phyloP scores from a whole-genome alignment of 1,139 yeast genomes.

The Groenewaldozyma auringiensis region DNA sequence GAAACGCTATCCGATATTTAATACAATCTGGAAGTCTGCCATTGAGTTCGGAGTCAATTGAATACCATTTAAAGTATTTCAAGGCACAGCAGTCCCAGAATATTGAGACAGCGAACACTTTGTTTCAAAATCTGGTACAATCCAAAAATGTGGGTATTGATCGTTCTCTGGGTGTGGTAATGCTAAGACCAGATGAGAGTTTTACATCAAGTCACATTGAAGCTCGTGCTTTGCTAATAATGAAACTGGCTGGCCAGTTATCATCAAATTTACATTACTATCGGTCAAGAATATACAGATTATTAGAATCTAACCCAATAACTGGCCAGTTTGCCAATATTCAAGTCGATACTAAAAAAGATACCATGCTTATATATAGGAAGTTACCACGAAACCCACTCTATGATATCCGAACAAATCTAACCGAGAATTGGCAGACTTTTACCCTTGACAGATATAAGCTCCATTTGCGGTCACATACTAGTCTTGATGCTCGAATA shows the following conservation, averaged over 20 bases:
- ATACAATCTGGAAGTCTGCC: slow-evolving; percentile 8
- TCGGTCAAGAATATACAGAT: slow-evolving; percentile 1
- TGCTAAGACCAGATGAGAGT: background rate
- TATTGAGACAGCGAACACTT: background rate
- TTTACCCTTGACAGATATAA: background rate
- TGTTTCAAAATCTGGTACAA: background rate
- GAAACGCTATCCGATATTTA: slow-evolving; percentile 40
- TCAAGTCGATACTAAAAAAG: background rate
- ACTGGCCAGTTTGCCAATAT: background rate
- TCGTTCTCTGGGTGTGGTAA: background rate
- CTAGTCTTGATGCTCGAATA: background rate
- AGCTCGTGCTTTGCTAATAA: background rate
- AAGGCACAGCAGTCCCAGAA: background rate
- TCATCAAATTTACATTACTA: background rate
- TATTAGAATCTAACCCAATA: background rate
- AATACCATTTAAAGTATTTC: background rate
- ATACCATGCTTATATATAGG: background rate
- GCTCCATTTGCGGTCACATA: background rate
- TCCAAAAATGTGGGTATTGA: background rate
- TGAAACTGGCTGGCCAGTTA: background rate
- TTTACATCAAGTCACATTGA: background rate
- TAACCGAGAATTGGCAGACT: background rate
- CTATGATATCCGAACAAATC: background rate
- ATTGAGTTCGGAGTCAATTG: background rate
- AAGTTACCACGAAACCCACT: background rate